Base-by-base conservation (phyloP, 1,284 basidiomycete genomes). In the Papiliotrema nemorosa region DNA sequence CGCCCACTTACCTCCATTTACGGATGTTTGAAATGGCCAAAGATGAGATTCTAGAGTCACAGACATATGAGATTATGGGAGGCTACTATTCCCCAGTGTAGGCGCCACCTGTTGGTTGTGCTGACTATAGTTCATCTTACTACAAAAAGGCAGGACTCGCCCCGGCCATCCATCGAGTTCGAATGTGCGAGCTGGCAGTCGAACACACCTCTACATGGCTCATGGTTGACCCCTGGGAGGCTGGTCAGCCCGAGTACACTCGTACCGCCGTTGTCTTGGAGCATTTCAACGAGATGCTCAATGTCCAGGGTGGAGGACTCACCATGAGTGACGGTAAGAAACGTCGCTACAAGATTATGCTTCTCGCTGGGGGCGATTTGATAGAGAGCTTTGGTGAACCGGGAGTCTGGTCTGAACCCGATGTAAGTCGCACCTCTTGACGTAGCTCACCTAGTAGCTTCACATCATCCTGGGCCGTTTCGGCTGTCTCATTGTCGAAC, bases 11-110 rank as follows among this genome's bases (percentile, higher is more conserved):
- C 56, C 74, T 80, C 29, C 79, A 81, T 56, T 59, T 81, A 68
- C 87, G 92, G 52, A 96, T 97, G 89, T 97, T 96, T 74, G 92
- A 96, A 74, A 96, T 97, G 92, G 92, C 92, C 51, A 89, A 87
- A 76, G 92, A 97, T 77, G 92, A 90, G 66, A 84, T 90, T 52
- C 82, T 90, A 47, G 92, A 96, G 69, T 89, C 88, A 64, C 91
- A 90, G 56, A 83, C 91, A 59, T 94, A 89, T 67, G 92, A 96
- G 78, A 86, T 97, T 63, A 81, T 96, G 63, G 92, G 88, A 21
- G 90, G 90, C 1, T 96, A 96, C 77, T 85, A 96, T 66, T 92
- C 89, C 66, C 92, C 92, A 33, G 92, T 97, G 72, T 73, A 47
- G 53, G 69, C 61, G 26, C 5, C 43, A 10, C 22, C 6, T 52